Evolutionary conservation across 78 protist genomes (phyloP).

Genomic region (Chrysochromulina tobinii): DNA sequence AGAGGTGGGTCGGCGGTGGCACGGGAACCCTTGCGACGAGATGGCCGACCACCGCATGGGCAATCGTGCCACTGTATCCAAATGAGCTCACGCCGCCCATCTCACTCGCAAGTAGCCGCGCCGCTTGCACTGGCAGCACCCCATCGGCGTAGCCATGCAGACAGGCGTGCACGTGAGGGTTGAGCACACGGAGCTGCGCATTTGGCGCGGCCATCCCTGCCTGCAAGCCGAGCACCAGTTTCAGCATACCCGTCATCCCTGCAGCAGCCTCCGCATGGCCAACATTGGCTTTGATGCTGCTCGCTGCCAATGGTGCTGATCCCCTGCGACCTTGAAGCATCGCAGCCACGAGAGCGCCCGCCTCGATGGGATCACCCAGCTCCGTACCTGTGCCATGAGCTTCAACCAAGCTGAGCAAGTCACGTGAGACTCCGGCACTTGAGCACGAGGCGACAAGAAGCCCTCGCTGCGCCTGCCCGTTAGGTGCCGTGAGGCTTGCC

Average conservation of each 20-base stretch:
- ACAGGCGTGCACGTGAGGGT: background rate
- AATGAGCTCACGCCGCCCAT: no score
- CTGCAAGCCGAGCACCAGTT: background rate
- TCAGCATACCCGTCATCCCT: background rate
- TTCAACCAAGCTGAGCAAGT: background rate
- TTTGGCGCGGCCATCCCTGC: background rate
- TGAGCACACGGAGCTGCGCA: background rate
- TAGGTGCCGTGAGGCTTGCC: slow-evolving; percentile 69
- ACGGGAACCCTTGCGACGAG: no score
- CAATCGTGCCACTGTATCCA: no score
- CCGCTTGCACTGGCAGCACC: no score
- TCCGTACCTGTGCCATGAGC: slow-evolving; percentile 34
- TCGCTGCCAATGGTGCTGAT: slow-evolving; percentile 35
- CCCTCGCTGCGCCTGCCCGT: slow-evolving; percentile 56
- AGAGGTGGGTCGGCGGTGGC: no score
- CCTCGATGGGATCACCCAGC: slow-evolving; percentile 67
- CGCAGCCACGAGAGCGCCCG: slow-evolving; percentile 39
- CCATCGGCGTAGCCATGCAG: no score
- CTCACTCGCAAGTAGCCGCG: no score
- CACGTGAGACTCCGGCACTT: background rate
- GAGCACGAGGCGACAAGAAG: slow-evolving; percentile 50
- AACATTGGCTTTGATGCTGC: slow-evolving; percentile 61
- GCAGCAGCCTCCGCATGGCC: slow-evolving; percentile 72
- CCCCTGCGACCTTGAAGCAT: background rate
- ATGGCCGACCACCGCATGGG: no score